Conservation (phyloP, 164 flowering plant species). For the Stephania yunnanensis region DNA sequence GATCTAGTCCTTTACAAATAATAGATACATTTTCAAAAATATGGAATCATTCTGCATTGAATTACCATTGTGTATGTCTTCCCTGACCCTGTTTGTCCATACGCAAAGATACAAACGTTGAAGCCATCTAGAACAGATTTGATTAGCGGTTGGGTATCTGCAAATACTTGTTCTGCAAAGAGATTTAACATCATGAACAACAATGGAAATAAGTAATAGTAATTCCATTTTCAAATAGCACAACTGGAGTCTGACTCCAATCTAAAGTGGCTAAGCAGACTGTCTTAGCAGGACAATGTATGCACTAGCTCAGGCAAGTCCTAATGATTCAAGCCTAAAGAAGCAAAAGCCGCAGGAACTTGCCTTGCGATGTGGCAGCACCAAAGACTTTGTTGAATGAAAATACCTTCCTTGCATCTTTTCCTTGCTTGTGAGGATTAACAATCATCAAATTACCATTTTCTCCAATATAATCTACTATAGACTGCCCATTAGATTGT, state of each 20-base stretch:
- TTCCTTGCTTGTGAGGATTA: conserved; percentile 71
- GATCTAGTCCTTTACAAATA: too few species aligned
- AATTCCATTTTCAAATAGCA: too few species aligned
- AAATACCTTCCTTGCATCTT: conserved; percentile 65
- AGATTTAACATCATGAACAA: not conserved
- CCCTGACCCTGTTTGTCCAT: conserved; percentile 98
- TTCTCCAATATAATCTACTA: conserved; percentile 82
- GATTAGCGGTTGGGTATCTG: conserved; percentile 70
- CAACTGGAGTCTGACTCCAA: not conserved
- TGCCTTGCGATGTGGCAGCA: conserved; percentile 61
- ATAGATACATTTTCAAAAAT: too few species aligned
- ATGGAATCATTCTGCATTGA: too few species aligned
- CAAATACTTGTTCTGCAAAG: conserved; percentile 71
- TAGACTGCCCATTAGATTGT: conserved; percentile 41
- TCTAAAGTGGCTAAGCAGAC: not conserved
- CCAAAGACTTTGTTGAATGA: conserved; percentile 75
- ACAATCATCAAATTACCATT: conserved; percentile 74
- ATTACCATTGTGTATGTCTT: conserved; percentile 95
- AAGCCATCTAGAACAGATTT: conserved; percentile 86
- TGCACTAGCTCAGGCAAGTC: not conserved
- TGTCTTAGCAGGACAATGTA: not conserved
- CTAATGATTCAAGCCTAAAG: not conserved
- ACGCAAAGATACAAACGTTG: conserved; percentile 93
- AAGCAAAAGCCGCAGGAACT: conserved; percentile 11
- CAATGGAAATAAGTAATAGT: not conserved